These are phyloP conservation scores for Gryganskiella cystojenkinii DNA, from an alignment of 192 early-diverging fungal species.

Conservation along the genomic window DNA sequence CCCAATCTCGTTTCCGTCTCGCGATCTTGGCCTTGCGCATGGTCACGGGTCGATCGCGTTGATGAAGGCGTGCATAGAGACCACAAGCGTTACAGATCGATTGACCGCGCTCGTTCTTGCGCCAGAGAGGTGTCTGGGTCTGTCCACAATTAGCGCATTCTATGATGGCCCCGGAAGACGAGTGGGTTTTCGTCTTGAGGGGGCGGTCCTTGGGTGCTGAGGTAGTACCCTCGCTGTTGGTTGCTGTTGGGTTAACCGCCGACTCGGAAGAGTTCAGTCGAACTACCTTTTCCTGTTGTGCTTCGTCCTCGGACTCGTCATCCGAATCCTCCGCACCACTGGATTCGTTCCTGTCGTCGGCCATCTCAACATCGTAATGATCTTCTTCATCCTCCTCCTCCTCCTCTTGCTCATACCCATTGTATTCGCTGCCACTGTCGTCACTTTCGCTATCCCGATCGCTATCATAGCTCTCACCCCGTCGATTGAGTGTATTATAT, in stretches of 20 bases:
- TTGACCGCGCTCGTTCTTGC: slow-evolving; percentile 77
- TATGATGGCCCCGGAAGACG: neutral
- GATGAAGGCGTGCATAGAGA: slow-evolving; percentile 66
- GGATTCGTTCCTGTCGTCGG: neutral
- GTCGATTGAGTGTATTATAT: too few relatives aligned
- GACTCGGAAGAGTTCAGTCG: too few relatives aligned
- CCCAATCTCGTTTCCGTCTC: slow-evolving; percentile 59
- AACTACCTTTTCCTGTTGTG: neutral
- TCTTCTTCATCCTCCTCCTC: slow-evolving; percentile 11
- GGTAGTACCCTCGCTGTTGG: too few relatives aligned
- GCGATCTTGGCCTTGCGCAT: slow-evolving; percentile 68
- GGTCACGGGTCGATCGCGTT: slow-evolving; percentile 58
- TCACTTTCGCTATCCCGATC: neutral
- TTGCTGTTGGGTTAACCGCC: too few relatives aligned
- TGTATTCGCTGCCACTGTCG: too few relatives aligned
- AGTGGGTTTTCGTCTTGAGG: neutral
- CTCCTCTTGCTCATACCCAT: slow-evolving; percentile 6
- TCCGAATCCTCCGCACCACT: slow-evolving; percentile 4
- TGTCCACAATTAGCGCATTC: slow-evolving; percentile 80
- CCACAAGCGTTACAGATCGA: slow-evolving; percentile 88
- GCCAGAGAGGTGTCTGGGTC: slow-evolving; percentile 85
- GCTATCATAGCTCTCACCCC: neutral
- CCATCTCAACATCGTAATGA: slow-evolving; percentile 10
- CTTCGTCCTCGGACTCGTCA: neutral
- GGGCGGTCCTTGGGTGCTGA: too few relatives aligned